These are phyloP conservation scores for Raphanus sativus DNA, from an alignment of 345 rosid species.

Conservation along the genomic window DNA sequence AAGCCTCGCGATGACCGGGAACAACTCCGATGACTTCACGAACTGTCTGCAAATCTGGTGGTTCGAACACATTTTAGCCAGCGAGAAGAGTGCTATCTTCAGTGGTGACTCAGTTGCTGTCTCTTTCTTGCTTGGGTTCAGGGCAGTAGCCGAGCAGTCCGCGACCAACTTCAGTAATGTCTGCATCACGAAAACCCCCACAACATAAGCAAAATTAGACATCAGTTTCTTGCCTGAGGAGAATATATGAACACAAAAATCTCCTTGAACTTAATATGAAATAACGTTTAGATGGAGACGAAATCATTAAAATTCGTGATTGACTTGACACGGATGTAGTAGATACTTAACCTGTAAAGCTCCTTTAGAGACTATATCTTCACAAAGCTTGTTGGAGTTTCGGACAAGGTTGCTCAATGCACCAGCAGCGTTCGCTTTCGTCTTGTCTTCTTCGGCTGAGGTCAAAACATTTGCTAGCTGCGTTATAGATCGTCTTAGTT, in stretches of 20 bases:
- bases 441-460: constrained; percentile 89
- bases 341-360: constrained; percentile 76
- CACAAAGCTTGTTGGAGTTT: constrained; percentile 84
- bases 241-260: not conserved
- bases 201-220: not conserved
- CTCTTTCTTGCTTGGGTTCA: constrained; percentile 73
- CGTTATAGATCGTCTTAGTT: constrained; percentile 82
- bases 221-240: not conserved
- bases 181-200: constrained; percentile 40
- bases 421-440: constrained; percentile 97
- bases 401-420: constrained; percentile 97
- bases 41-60: constrained; percentile 73
- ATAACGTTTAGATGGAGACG: too few relatives aligned
- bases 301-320: not conserved
- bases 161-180: constrained; percentile 71
- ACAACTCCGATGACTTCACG: constrained; percentile 72
- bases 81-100: constrained; percentile 85
- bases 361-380: constrained; percentile 85
- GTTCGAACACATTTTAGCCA: constrained; percentile 84
- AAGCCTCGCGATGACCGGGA: constrained; percentile 69
- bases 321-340: not conserved
- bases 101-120: constrained; percentile 77
- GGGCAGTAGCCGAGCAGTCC: constrained; percentile 67
- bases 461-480: constrained; percentile 70
- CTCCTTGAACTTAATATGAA: not conserved